Evolutionary conservation across 1,284 basidiomycete species (phyloP), one percentile per base, ranked within the genome.

Genomic region (Naganishia liquefaciens): DNA sequence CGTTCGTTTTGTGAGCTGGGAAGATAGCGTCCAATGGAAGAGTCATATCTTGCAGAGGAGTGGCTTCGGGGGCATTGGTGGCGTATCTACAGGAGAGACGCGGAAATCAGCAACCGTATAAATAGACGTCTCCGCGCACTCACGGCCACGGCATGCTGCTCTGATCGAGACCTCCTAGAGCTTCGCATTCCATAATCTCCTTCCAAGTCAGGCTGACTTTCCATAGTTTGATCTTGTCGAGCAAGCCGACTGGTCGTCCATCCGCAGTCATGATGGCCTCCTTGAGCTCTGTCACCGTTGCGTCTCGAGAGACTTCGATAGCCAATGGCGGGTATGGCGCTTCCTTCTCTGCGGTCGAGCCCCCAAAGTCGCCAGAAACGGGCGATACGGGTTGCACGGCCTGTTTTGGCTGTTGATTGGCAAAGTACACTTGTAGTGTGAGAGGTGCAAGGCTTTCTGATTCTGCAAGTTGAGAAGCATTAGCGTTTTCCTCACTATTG

Each of bases 121-220:
- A 5, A 19, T 10, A n/a, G 27, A 33, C 9, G 19, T 39, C 15
- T 19, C 33, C 30, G 10, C 6, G n/a, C 15, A 72, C 72, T 70
- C 64, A 73, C 72, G 76, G 76, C 74, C 75, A 76, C n/a, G 75
- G 76, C 70, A 75, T 75, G 47, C 71, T 70, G 17, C 76, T 76
- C 28, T 69, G 63, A 27, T 71, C 71, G 43, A 77, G 66, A 3
- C 73, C 74, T 15, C 74, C 75, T 17, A 72, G 57, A 43, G 72
- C 67, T 39, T 76, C 75, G 62, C 77, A 75, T 13, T 74, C 74
- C 9, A 70, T 63, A 67, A 79, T 75, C 66, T 76, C 74, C 19
- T 69, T 71, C 50, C 74, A 71, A 30, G 68, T 73, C 73, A 77
- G 73, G 39, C 75, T 75, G 7, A 79, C 76, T 9, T 73, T 70